Conservation (phyloP, 345 rosid species). For the Murraya paniculata region DNA sequence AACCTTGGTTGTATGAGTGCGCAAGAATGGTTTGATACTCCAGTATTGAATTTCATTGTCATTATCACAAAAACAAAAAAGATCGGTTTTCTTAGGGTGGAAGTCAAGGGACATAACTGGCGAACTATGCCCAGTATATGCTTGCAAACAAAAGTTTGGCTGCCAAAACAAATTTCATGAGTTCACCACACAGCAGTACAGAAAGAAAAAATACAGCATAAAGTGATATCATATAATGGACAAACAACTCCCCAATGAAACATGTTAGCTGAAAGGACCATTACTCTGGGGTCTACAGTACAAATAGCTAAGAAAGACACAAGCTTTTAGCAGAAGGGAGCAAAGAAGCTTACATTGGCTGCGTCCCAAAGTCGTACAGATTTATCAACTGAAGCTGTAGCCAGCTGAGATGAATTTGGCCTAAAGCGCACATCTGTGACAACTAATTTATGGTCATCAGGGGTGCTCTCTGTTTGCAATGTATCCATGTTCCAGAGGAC, state of each 20-base stretch:
- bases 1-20: constrained; percentile 52
- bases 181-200: constrained; percentile 4
- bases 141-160: constrained; percentile 49
- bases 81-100: constrained; percentile 62
- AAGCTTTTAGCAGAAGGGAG: not conserved
- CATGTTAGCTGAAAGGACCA: not conserved
- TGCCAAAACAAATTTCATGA: constrained; percentile 26
- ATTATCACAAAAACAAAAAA: constrained; percentile 58
- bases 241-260: not conserved
- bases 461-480: constrained; percentile 42
- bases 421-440: constrained; percentile 73
- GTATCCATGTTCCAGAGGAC: constrained; percentile 70
- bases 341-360: constrained; percentile 35
- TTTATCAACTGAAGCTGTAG: constrained; percentile 65
- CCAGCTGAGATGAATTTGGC: constrained; percentile 68
- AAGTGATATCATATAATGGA: not conserved
- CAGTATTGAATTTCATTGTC: constrained; percentile 55
- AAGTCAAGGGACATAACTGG: constrained; percentile 68
- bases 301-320: not conserved
- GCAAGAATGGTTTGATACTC: constrained; percentile 46
- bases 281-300: not conserved
- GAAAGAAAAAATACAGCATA: not conserved
- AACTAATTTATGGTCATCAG: constrained; percentile 54
- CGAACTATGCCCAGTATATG: constrained; percentile 47
- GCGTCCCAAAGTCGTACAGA: constrained; percentile 74